Base-by-base conservation (phyloP, 2,329 filamentous ascomycete species). In the Ceratocystis lukuohia region DNA sequence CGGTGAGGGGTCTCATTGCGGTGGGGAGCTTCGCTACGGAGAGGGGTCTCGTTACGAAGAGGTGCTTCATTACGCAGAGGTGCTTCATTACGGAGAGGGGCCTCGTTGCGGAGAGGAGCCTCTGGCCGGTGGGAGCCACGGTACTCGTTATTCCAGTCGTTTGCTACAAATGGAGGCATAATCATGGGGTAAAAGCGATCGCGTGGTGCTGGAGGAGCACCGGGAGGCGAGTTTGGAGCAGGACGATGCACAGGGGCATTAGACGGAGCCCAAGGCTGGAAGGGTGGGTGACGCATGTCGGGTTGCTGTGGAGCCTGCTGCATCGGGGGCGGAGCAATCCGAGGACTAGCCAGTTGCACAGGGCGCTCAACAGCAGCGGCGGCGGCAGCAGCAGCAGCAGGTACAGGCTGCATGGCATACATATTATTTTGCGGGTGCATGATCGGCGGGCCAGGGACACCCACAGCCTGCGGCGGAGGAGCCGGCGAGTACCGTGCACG, bases 281-380 rank as follows among this genome's bases (percentile, higher is more conserved):
- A 67, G 22, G 48, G n/a, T 8, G 56, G 22, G 37, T 62, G 64
- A 15, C 57, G 61, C 5, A 46, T 46, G 15, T 64, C 62, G 17
- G 64, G 37, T n/a, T 53, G 61, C n/a, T 67, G 61, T 6, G 61
- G 30, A 12, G 17, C 61, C 41, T 59, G 33, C 25, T 64, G 66
- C 2, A 50, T 46, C 8, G 62, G 63, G 25, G 64, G 64, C 41
- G 61, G 61, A 8, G 64, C 30, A 17, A 64, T 59, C 15, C 50
- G 67, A 6, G 64, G 67, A 53, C 41, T 66, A 45, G 48, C 70
- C 37, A 70, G 72, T 62, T 71, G 69, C 53, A 71, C 61, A 45
- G 68, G 66, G 30, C 68, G 70, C 0, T 73, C 69, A 57, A 72
- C 67, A 30, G 57, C 33, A 41, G 3, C 37, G 0, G 3, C 3